Conservation (phyloP, 2,329 filamentous ascomycete genomes). For the Sarocladiaceae sp. region DNA sequence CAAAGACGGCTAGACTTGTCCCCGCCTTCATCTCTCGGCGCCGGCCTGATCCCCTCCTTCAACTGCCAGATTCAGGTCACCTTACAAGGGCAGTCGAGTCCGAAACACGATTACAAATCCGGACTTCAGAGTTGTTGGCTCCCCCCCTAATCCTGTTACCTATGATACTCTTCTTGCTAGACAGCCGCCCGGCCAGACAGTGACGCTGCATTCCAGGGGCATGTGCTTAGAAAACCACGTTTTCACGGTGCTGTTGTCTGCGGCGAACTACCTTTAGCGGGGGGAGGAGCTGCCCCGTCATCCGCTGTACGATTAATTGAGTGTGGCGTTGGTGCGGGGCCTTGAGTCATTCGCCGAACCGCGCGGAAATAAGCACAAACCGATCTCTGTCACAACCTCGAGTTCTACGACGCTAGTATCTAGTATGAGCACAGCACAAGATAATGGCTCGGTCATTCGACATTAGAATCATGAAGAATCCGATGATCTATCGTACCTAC, state of each 20-base stretch:
- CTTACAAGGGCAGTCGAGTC: too few relatives aligned
- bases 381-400: too few relatives aligned
- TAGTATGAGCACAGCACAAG: too few relatives aligned
- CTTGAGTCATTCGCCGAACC: slow-evolving; percentile 5
- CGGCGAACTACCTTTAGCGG: neutral
- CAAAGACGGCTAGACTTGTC: neutral
- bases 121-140: neutral
- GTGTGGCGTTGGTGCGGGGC: neutral
- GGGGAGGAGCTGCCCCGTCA: neutral
- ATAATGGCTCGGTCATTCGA: too few relatives aligned
- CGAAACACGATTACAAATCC: neutral
- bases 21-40: neutral
- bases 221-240: neutral
- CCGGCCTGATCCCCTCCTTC: too few relatives aligned
- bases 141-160: too few relatives aligned
- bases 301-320: neutral
- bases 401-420: too few relatives aligned
- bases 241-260: neutral
- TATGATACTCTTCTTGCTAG: too few relatives aligned
- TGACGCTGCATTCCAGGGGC: neutral
- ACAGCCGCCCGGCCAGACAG: neutral
- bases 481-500: too few relatives aligned
- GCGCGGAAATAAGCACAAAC: too few relatives aligned
- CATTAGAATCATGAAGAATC: too few relatives aligned
- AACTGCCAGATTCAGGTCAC: too few relatives aligned